phyloP scores from a whole-genome alignment of 163 green algal species.

The Smithsoniella earleae region DNA sequence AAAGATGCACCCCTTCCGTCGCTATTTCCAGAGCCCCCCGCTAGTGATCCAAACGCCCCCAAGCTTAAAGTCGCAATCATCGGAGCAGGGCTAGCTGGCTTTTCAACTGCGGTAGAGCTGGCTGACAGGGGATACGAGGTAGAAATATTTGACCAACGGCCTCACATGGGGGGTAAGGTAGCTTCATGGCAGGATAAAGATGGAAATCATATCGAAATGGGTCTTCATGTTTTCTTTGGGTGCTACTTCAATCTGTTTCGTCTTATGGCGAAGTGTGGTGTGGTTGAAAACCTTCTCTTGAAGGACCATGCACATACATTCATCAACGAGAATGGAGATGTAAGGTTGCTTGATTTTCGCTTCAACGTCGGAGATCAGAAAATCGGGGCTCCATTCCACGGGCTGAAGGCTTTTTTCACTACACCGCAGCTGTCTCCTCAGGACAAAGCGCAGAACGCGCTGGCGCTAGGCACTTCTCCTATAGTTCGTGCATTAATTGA shows the following conservation, averaged over 20 bases:
- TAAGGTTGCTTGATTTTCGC: conserved; percentile 84
- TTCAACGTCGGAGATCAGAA: conserved; percentile 71
- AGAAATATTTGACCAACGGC: conserved; percentile 84
- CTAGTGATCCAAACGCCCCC: conserved; percentile 51
- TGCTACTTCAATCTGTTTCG: conserved; percentile 98
- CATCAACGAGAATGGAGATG: conserved; percentile 79
- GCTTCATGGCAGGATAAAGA: conserved; percentile 82
- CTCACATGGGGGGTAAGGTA: conserved; percentile 90
- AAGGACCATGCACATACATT: conserved; percentile 97
- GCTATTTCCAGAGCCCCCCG: conserved; percentile 69
- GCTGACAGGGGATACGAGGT: conserved; percentile 87
- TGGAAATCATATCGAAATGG: conserved; percentile 95
- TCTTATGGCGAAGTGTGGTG: conserved; percentile 90
- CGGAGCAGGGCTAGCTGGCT: conserved; percentile 74
- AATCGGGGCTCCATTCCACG: conserved; percentile 87
- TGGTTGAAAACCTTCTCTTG: conserved; percentile 85
- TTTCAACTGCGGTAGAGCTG: conserved; percentile 92
- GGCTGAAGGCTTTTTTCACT: conserved; percentile 83
- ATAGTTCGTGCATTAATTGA: conserved; percentile 85
- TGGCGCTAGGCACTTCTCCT: conserved; percentile 84
- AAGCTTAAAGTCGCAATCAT: conserved; percentile 90
- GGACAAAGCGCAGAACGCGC: conserved; percentile 80
- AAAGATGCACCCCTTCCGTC: conserved; percentile 83
- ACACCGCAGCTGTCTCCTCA: conserved; percentile 63
- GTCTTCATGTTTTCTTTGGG: conserved; percentile 87